These are phyloP conservation scores for Russula vinacea DNA, from an alignment of 768 basidiomycete genomes.

Conservation along the genomic window DNA sequence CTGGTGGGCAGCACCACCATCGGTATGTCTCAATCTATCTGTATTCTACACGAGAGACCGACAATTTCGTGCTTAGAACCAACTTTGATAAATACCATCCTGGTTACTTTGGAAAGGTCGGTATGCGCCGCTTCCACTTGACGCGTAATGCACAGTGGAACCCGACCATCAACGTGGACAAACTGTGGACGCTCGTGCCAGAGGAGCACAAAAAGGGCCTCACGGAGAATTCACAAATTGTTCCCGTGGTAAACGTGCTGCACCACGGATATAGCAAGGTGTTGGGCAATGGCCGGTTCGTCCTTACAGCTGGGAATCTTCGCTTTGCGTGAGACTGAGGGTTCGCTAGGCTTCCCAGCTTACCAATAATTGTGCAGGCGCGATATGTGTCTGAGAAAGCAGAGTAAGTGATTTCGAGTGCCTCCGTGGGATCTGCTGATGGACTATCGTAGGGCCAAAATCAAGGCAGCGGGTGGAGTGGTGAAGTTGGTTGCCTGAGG, in stretches of 20 bases:
- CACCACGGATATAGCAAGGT: conserved; percentile 86
- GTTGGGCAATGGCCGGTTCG: conserved; percentile 89
- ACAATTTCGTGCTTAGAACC: conserved; percentile 49
- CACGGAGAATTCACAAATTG: conserved; percentile 71
- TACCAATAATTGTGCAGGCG: conserved; percentile 97
- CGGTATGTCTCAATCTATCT: conserved; percentile 51
- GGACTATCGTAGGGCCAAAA: conserved; percentile 54
- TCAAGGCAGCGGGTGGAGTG: conserved; percentile 93
- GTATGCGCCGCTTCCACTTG: conserved; percentile 99
- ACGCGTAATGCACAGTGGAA: conserved; percentile 89
- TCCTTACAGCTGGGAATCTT: conserved; percentile 25
- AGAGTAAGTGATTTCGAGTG: conserved; percentile 52
- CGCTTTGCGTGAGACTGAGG: neutral
- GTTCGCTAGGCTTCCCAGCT: conserved; percentile 60
- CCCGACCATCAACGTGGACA: conserved; percentile 98
- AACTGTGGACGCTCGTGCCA: conserved; percentile 90
- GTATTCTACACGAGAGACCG: neutral
- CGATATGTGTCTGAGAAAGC: conserved; percentile 89
- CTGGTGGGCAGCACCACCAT: conserved; percentile 99
- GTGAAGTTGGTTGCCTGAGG: conserved; percentile 85
- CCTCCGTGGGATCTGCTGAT: conserved; percentile 1
- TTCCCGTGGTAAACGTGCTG: conserved; percentile 92
- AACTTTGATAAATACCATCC: conserved; percentile 99
- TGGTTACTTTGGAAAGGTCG: conserved; percentile 99
- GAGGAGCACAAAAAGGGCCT: conserved; percentile 76